These are phyloP conservation scores for Lichtheimia ornata DNA, from an alignment of 371 early-diverging fungal species.

Conservation along the genomic window DNA sequence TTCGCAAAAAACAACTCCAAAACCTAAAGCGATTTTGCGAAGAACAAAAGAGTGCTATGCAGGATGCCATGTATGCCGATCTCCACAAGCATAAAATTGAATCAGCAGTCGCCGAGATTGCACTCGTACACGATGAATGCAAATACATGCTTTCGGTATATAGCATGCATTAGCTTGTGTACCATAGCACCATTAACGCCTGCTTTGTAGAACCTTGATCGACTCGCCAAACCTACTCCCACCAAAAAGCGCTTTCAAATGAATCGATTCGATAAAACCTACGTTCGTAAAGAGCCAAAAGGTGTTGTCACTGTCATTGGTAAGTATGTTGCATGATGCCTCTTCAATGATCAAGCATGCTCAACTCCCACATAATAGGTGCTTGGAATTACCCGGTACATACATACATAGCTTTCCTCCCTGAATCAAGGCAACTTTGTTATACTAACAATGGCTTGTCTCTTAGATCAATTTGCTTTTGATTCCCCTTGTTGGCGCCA, in stretches of 20 bases:
- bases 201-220: constrained; percentile 27
- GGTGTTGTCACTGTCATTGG: constrained; percentile 78
- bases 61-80: constrained; percentile 71
- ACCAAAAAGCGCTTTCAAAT: constrained; percentile 34
- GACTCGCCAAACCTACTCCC: constrained; percentile 26
- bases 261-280: constrained; percentile 42
- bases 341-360: background rate
- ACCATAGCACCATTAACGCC: background rate
- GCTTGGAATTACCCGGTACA: constrained; percentile 92
- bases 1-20: constrained; percentile 77
- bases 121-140: constrained; percentile 68
- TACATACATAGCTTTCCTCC: background rate
- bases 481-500: constrained; percentile 81
- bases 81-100: constrained; percentile 61
- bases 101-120: constrained; percentile 59
- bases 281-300: constrained; percentile 66
- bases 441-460: background rate
- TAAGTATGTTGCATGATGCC: constrained; percentile 12
- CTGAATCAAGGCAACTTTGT: background rate
- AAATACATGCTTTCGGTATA: constrained; percentile 51
- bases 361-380: constrained; percentile 18
- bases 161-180: background rate
- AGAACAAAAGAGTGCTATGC: constrained; percentile 64
- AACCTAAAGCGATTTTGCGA: constrained; percentile 61
- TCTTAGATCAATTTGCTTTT: constrained; percentile 59